Base-by-base conservation (phyloP, 2,329 filamentous ascomycete species). In the Akanthomyces uredinophilus region DNA sequence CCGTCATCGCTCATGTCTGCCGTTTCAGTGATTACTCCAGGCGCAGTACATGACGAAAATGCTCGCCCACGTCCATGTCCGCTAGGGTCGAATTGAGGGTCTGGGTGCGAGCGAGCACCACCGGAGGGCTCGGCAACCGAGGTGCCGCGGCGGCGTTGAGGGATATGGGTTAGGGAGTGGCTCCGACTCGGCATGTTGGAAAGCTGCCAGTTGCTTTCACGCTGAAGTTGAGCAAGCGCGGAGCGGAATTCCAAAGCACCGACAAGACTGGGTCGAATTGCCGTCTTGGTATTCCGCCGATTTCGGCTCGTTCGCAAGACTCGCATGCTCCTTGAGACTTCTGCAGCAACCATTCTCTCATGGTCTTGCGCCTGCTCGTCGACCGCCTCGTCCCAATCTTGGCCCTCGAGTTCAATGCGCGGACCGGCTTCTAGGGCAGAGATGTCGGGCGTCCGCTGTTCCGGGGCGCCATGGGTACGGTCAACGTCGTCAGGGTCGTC, bases 201-300 rank as follows among this genome's bases (percentile, higher is more conserved):
- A 20, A 89, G 83, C 68, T 87, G 86, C 29, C 90, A 84, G 66
- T 91, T 95, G 70, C 90, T 86, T 61, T 92, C 90, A 66, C 87
- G 90, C 69, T 96, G 88, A 62, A 99, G 77, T 3, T 92, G 92
- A n/a, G 91, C 89, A 51, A 99, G 79, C 3, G 96, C 89, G 2
- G 94, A 94, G 68, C 93, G 85, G 69, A 99, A 99, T 75, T 99
- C 95, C 62, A 99, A 80, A 10, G 91, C 95, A 49, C 95, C 95
- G 4, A 99, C 89, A 52, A 99, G 79, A 78, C 95, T 98, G 1
- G 95, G 94, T 49, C 95, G 84, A 65, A 99, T 97, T 0, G 92
- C 90, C 7, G 88, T 94, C 64, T 93, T 83, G 2, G 91, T 92
- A 66, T 88, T 88, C 66, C 89, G 86, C 65, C 87, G 83, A 50